These are phyloP conservation scores for Asterophora lycoperdoides DNA, from an alignment of 768 basidiomycete genomes.

Conservation along the genomic window DNA sequence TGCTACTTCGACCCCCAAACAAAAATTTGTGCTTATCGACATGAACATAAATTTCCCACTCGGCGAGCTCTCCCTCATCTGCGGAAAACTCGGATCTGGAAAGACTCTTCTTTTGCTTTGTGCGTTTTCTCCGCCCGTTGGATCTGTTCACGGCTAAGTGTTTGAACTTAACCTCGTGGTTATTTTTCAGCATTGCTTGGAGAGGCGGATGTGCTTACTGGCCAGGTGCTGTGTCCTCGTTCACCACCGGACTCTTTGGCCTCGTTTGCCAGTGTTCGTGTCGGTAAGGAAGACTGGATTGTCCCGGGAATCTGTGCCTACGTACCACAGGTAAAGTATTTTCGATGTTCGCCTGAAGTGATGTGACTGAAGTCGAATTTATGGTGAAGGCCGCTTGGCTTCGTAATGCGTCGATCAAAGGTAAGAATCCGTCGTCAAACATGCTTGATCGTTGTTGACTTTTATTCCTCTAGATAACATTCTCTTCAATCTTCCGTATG, in stretches of 20 bases:
- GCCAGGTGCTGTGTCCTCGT: conserved; percentile 78
- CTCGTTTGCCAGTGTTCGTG: conserved; percentile 40
- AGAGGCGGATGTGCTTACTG: conserved; percentile 80
- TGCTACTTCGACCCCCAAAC: conserved; percentile 63
- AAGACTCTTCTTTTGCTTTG: conserved; percentile 82
- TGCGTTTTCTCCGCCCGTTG: conserved; percentile 18
- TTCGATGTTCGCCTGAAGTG: conserved; percentile 15
- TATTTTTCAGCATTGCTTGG: conserved; percentile 63
- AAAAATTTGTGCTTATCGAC: conserved; percentile 80
- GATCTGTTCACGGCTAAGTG: too few species aligned
- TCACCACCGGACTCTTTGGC: conserved; percentile 81
- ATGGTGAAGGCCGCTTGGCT: conserved; percentile 53
- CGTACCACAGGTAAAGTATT: conserved; percentile 65
- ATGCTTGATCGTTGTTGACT: conserved; percentile 7
- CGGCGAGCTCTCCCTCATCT: conserved; percentile 77
- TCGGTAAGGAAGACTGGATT: conserved; percentile 65
- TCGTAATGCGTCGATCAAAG: conserved; percentile 64
- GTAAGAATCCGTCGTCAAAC: conserved; percentile 16
- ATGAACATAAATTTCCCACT: conserved; percentile 72
- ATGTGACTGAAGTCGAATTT: neutral
- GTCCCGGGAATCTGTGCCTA: conserved; percentile 79
- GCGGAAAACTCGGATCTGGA: conserved; percentile 86
- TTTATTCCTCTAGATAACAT: conserved; percentile 44
- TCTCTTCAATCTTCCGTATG: conserved; percentile 66
- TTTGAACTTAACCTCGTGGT: neutral